These are phyloP conservation scores for Trichoderma harzianum DNA, from an alignment of 2,329 filamentous ascomycete species.

Conservation along the genomic window DNA sequence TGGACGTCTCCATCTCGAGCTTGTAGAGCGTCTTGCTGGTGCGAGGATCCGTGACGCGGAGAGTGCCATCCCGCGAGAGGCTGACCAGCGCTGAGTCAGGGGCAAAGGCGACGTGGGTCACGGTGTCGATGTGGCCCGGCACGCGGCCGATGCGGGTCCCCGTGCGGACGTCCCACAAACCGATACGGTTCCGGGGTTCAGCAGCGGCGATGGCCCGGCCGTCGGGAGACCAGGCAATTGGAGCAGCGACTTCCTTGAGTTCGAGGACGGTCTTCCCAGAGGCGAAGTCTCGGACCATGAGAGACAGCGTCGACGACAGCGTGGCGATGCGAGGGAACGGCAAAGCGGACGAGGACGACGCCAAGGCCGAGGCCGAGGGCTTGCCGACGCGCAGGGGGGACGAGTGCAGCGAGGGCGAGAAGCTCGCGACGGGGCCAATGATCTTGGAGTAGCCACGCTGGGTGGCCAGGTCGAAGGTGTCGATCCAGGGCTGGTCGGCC, in stretches of 20 bases:
- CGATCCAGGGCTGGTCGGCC: slow-evolving; percentile 35
- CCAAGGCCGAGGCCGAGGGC: background rate
- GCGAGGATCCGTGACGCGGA: slow-evolving; percentile 34
- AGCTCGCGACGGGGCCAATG: slow-evolving; percentile 32
- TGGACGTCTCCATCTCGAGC: slow-evolving; percentile 33
- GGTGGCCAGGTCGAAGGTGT: slow-evolving; percentile 32
- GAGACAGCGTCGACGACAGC: slow-evolving; percentile 30
- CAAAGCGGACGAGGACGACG: background rate
- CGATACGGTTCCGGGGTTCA: slow-evolving; percentile 29
- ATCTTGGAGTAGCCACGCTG: slow-evolving; percentile 31
- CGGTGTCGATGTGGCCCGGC: slow-evolving; percentile 34
- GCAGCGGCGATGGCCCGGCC: slow-evolving; percentile 31
- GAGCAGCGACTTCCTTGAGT: slow-evolving; percentile 31
- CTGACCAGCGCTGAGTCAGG: slow-evolving; percentile 30
- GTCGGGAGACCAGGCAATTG: slow-evolving; percentile 34
- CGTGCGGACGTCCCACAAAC: slow-evolving; percentile 33
- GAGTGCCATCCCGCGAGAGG: slow-evolving; percentile 36
- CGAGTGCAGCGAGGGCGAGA: slow-evolving; percentile 18
- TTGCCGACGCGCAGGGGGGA: background rate
- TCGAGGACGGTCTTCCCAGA: slow-evolving; percentile 33
- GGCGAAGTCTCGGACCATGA: slow-evolving; percentile 31
- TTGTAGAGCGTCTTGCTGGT: slow-evolving; percentile 35
- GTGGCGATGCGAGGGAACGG: slow-evolving; percentile 26
- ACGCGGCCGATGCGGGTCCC: slow-evolving; percentile 31
- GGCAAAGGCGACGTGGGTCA: slow-evolving; percentile 38